These are phyloP conservation scores for Fusarium equiseti DNA, from an alignment of 2,329 filamentous ascomycete genomes.

Conservation along the genomic window DNA sequence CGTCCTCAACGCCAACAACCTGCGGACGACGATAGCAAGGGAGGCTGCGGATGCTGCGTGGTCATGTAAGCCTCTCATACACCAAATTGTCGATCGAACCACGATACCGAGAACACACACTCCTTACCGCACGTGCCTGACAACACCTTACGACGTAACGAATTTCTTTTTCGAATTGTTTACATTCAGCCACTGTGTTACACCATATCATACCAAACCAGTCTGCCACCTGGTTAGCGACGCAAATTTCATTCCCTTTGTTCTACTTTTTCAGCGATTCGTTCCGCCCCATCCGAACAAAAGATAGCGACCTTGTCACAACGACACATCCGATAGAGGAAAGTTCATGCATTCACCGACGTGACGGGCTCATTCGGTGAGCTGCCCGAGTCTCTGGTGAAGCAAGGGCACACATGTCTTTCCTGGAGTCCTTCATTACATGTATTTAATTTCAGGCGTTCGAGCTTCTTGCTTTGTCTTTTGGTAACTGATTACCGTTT, in stretches of 20 bases:
- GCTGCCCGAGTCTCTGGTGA: conserved; percentile 23
- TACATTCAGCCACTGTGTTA: conserved; percentile 51
- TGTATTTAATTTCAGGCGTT: conserved; percentile 48
- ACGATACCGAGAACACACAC: conserved; percentile 26
- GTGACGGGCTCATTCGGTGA: conserved; percentile 34
- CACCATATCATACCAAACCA: conserved; percentile 41
- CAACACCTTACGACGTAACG: conserved; percentile 49
- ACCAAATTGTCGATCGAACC: not conserved
- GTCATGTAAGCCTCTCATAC: conserved; percentile 58
- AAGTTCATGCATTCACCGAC: conserved; percentile 31
- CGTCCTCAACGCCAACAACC: conserved; percentile 25
- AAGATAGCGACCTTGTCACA: conserved; percentile 32
- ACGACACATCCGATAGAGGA: conserved; percentile 23
- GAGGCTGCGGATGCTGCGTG: conserved; percentile 64
- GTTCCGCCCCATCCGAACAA: conserved; percentile 30
- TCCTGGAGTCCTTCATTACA: conserved; percentile 32
- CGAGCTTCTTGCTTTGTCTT: conserved; percentile 28
- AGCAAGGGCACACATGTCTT: conserved; percentile 20
- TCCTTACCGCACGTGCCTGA: conserved; percentile 32
- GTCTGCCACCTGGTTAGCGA: conserved; percentile 45
- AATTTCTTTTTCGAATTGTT: conserved; percentile 46
- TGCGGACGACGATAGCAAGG: conserved; percentile 54
- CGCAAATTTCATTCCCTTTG: conserved; percentile 47
- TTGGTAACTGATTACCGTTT: conserved; percentile 20
- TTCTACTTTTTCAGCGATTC: conserved; percentile 37